phyloP scores from a whole-genome alignment of 2,329 filamentous ascomycete genomes.

The Colletotrichum scovillei region DNA sequence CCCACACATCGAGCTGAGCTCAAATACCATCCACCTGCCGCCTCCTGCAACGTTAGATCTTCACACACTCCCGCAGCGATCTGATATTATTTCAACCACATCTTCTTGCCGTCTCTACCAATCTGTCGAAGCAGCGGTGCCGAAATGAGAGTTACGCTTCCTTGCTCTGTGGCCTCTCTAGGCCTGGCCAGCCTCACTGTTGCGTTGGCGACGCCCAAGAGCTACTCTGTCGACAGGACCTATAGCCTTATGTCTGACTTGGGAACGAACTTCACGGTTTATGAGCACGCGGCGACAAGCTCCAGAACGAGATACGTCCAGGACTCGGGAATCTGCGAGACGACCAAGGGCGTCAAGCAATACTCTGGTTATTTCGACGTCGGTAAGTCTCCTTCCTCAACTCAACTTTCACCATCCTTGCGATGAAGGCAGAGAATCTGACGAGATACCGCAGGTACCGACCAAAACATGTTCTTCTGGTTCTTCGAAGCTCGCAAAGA shows the following conservation, averaged over 20 bases:
- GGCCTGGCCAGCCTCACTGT: conserved; percentile 12
- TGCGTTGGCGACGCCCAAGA: conserved; percentile 5
- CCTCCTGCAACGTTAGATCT: neutral
- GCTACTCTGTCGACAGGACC: conserved; percentile 30
- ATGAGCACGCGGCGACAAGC: conserved; percentile 59
- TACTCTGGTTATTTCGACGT: conserved; percentile 63
- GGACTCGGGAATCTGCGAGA: conserved; percentile 64
- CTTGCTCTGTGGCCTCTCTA: neutral
- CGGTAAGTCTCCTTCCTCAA: conserved; percentile 40
- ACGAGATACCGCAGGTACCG: conserved; percentile 33
- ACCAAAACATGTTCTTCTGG: conserved; percentile 58
- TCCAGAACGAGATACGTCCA: conserved; percentile 59
- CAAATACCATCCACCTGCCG: conserved; percentile 17
- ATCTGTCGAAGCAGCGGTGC: neutral
- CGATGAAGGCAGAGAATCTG: conserved; percentile 36
- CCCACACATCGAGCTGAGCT: neutral
- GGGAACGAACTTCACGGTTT: conserved; percentile 53
- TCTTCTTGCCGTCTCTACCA: neutral
- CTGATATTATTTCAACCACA: neutral
- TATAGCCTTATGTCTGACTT: conserved; percentile 30
- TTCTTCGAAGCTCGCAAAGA: conserved; percentile 50
- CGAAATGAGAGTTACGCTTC: neutral
- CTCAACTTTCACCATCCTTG: neutral
- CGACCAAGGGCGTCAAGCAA: conserved; percentile 60
- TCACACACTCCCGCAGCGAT: neutral